Base-by-base conservation (phyloP, 305 asterid genomes). In the Rubia balearica region DNA sequence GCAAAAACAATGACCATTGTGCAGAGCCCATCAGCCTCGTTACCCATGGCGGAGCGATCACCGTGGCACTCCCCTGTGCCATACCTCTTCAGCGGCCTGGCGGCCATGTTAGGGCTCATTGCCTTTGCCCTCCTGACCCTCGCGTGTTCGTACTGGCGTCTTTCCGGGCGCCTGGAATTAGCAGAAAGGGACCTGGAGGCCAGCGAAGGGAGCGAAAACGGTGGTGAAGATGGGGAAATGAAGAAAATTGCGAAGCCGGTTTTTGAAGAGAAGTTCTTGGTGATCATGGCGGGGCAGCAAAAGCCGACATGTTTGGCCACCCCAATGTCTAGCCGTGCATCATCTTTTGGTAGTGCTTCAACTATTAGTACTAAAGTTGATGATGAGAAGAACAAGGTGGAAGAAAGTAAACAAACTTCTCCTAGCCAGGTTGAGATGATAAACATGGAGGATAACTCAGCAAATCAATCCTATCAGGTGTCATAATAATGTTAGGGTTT, bases 41-140 rank as follows among this genome's bases (percentile, higher is more conserved):
- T 10, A 42, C 13, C 46, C 46, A 42, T 42, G 14, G 41, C 71
- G 62, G 63, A 66, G 41, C 74, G 81, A 36, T 86, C 96, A 0
- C 85, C 95, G 63, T 92, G 96, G 98, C 96, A 90, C 84, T 90
- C 97, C 0, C 98, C 98, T 19, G 96, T 92, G 55, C 97, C 97
- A n/a, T 90, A 90, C 83, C 90, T 92, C 22, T 90, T 92, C 72
- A 97, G 97, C 0, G 98, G 98, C 24, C 71, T 92, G 24, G 96
- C 98, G 0, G 96, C 98, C 76, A 86, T 92, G 96, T 72, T 92
- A 63, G 96, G 96, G 1, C 87, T 92, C 67, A 90, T 92, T 51
- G 96, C 96, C 36, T 89, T 90, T 64, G 96, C 98, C 9, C 89
- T 92, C 7, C 24, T 92, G 74, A 81, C 90, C 67, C 87, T 90